Conservation (phyloP, 768 basidiomycete genomes). For the Boletus pseudopeckii region DNA sequence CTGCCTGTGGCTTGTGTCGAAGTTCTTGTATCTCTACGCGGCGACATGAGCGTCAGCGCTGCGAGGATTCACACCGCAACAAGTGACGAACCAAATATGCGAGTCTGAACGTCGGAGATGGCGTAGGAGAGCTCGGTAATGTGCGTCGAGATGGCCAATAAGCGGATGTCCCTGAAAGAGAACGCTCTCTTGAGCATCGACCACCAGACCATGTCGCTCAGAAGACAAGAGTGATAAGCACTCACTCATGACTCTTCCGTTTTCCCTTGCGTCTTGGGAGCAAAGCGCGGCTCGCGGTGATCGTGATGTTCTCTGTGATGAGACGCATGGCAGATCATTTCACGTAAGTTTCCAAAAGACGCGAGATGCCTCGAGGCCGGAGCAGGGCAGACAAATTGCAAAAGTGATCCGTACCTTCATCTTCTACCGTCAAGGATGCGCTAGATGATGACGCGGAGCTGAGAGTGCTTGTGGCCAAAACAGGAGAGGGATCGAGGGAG, state of each 20-base stretch:
- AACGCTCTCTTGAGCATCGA: conserved; percentile 24
- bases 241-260: conserved; percentile 67
- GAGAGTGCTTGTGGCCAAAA: conserved; percentile 16
- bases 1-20: conserved; percentile 78
- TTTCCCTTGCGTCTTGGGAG: conserved; percentile 44
- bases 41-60: conserved; percentile 11
- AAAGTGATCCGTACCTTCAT: conserved; percentile 52
- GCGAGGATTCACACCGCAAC: not conserved
- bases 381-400: conserved; percentile 8
- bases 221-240: conserved; percentile 21
- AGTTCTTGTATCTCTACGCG: conserved; percentile 84
- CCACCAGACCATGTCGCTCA: conserved; percentile 26
- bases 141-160: conserved; percentile 77
- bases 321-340: conserved; percentile 28
- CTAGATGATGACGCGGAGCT: conserved; percentile 44
- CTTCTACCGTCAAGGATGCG: conserved; percentile 50
- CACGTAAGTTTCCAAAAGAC: conserved; percentile 33
- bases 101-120: conserved; percentile 86
- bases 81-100: conserved; percentile 69
- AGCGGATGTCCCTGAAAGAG: conserved; percentile 60
- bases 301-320: conserved; percentile 65
- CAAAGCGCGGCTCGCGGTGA: conserved; percentile 53
- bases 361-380: conserved; percentile 22
- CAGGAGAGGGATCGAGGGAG: conserved; percentile 31
- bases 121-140: conserved; percentile 85